These are phyloP conservation scores for Hymenoscyphus infarciens DNA, from an alignment of 2,329 filamentous ascomycete genomes.

Conservation along the genomic window DNA sequence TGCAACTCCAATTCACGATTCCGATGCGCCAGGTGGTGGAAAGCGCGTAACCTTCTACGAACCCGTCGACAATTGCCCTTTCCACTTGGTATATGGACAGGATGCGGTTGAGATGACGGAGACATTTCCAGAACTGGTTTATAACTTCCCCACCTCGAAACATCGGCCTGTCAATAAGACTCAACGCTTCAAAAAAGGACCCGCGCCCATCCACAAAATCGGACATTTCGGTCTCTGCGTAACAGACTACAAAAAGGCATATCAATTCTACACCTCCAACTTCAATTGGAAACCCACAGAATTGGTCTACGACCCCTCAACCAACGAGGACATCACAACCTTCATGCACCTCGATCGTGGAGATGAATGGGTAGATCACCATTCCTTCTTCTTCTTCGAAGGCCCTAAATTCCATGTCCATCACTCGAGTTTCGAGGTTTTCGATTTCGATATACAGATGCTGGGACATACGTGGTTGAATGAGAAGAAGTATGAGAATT, in stretches of 20 bases:
- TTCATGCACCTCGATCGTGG: slow-evolving; percentile 56
- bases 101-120: slow-evolving; percentile 37
- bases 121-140: slow-evolving; percentile 40
- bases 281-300: slow-evolving; percentile 53
- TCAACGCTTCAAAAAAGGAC: slow-evolving; percentile 50
- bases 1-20: slow-evolving; percentile 46
- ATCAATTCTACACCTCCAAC: slow-evolving; percentile 47
- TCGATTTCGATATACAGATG: slow-evolving; percentile 68
- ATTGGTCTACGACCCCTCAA: slow-evolving; percentile 22
- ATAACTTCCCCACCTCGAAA: slow-evolving; percentile 48
- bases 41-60: slow-evolving; percentile 48
- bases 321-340: slow-evolving; percentile 39
- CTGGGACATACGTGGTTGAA: slow-evolving; percentile 67
- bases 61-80: slow-evolving; percentile 52
- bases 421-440: slow-evolving; percentile 66
- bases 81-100: slow-evolving; percentile 57
- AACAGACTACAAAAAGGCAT: slow-evolving; percentile 46
- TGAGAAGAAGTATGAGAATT: slow-evolving; percentile 58
- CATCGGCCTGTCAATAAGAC: slow-evolving; percentile 47
- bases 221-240: slow-evolving; percentile 54
- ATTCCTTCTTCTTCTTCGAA: slow-evolving; percentile 49
- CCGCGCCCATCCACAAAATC: slow-evolving; percentile 49
- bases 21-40: slow-evolving; percentile 53
- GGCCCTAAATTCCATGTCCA: slow-evolving; percentile 41
- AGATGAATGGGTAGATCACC: slow-evolving; percentile 48